phyloP scores from a whole-genome alignment of 1,139 yeast species.

The Debaryomyces coudertii region DNA sequence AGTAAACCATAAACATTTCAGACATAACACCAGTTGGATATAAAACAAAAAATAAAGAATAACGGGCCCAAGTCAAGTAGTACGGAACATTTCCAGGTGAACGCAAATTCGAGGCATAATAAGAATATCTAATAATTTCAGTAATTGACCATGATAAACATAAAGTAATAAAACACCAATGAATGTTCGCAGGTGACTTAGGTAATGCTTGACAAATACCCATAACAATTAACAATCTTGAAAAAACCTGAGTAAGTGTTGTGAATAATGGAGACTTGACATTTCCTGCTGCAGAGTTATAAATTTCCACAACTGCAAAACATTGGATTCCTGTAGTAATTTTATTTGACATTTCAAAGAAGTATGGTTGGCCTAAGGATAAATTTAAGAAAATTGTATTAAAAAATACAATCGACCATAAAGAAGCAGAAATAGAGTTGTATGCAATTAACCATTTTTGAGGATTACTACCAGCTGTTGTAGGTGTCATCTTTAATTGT shows the following conservation, averaged over 20 bases:
- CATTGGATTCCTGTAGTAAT: conserved; percentile 75
- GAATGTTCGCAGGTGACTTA: conserved; percentile 59
- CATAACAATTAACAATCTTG: conserved; percentile 80
- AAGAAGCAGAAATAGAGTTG: conserved; percentile 48
- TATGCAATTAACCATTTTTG: conserved; percentile 47
- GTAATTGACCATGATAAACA: conserved; percentile 88
- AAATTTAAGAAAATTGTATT: conserved; percentile 42
- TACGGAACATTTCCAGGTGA: conserved; percentile 61
- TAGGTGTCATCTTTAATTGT: conserved; percentile 1
- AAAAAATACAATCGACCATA: conserved; percentile 49
- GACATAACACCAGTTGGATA: conserved; percentile 92
- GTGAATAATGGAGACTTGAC: conserved; percentile 87
- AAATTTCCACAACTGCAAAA: conserved; percentile 79
- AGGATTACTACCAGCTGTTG: conserved; percentile 25
- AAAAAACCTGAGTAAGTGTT: conserved; percentile 82
- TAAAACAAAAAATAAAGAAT: conserved; percentile 77
- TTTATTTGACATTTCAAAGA: conserved; percentile 61
- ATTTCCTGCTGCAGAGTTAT: conserved; percentile 73
- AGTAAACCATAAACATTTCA: conserved; percentile 71
- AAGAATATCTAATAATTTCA: conserved; percentile 85
- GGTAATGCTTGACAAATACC: conserved; percentile 82
- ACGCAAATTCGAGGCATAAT: conserved; percentile 70
- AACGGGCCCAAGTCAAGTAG: conserved; percentile 72
- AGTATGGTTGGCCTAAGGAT: conserved; percentile 57
- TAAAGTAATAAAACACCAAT: conserved; percentile 67